Base-by-base conservation (phyloP, 2,329 filamentous ascomycete genomes). In the Fusarium sororula region DNA sequence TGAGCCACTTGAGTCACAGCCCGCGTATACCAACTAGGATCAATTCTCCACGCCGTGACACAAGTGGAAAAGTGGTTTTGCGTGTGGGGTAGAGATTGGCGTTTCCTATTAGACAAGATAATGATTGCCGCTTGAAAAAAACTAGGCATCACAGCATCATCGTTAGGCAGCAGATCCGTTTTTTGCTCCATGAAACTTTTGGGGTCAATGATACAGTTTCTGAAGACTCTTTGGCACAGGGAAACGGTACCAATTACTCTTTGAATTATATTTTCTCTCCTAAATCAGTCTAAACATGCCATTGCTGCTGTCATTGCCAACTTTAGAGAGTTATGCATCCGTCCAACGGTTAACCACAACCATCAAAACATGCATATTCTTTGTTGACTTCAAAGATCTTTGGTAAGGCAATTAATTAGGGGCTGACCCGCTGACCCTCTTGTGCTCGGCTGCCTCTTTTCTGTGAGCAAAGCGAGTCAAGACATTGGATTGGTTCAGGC, bases 1-100 rank as follows among this genome's bases (percentile, higher is more conserved):
- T 45, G 60, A 28, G 22, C 42, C 35, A 63, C 47, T 54, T 73
- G 70, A 73, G 54, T 73, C 70, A 72, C 70, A 73, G 55, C 51
- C 59, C 70, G 69, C 50, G 38, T 20, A 53, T 24, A 42, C 20
- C 38, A 24, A 51, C 38, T 44, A 24, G 55, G 35, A 41, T 45
- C 39, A 32, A 48, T 48, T 38, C 32, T 50, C 51, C 54, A 57
- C 44, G 67, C 39, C 45, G 67, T 42, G 24, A 37, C 66, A 57
- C 39, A 47, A 70, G 35, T 24, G 42, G 63, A 42, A 66, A 57
- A 57, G 63, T n/a, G 13, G 30, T 47, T 64, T 13, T 26, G 22
- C n/a, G 30, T 71, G 67, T 66, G 68, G 66, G 48, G 66, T 65
- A 53, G 47, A 30, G 24, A 55, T 61, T 54, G 41, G 35, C 54